Percentiles rank a stretch among this genome's conserved stretches.
These are phyloP conservation scores for Cutaneotrichosporon mucoides DNA, from an alignment of 1,284 basidiomycete genomes.

Conservation along the genomic window DNA sequence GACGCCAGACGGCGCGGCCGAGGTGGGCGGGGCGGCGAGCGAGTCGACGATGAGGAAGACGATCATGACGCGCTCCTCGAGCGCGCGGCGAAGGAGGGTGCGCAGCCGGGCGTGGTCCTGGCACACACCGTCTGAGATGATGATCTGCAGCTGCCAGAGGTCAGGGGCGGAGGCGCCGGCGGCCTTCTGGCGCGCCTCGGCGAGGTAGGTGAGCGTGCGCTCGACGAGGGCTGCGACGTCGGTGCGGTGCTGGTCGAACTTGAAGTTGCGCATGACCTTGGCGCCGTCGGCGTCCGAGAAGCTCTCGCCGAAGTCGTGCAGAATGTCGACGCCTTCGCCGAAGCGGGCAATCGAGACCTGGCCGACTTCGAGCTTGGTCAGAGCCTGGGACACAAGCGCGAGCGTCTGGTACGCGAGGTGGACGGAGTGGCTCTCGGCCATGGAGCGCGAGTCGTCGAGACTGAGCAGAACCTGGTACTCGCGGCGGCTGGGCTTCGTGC, in stretches of 20 bases:
- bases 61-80: slow-evolving; percentile 89
- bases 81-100: slow-evolving; percentile 74
- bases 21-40: slow-evolving; percentile 49
- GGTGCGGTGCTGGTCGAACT: slow-evolving; percentile 86
- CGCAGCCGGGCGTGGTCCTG: slow-evolving; percentile 87
- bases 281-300: slow-evolving; percentile 77
- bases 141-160: slow-evolving; percentile 96
- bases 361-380: slow-evolving; percentile 89
- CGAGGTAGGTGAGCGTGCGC: slow-evolving; percentile 71
- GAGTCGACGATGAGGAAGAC: slow-evolving; percentile 97
- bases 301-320: slow-evolving; percentile 76
- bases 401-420: slow-evolving; percentile 94
- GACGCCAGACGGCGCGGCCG: slow-evolving; percentile 10
- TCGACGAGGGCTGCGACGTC: slow-evolving; percentile 85
- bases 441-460: slow-evolving; percentile 93
- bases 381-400: slow-evolving; percentile 83
- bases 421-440: slow-evolving; percentile 90
- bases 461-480: slow-evolving; percentile 96
- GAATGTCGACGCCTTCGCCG: slow-evolving; percentile 77
- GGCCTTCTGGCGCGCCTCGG: slow-evolving; percentile 65
- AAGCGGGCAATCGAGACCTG: slow-evolving; percentile 91
- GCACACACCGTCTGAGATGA: slow-evolving; percentile 99
- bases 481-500: slow-evolving; percentile 86
- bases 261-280: slow-evolving; percentile 76
- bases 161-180: slow-evolving; percentile 61